These are phyloP conservation scores for Coemansia sp. DNA, from an alignment of 192 early-diverging fungal genomes.

Conservation along the genomic window DNA sequence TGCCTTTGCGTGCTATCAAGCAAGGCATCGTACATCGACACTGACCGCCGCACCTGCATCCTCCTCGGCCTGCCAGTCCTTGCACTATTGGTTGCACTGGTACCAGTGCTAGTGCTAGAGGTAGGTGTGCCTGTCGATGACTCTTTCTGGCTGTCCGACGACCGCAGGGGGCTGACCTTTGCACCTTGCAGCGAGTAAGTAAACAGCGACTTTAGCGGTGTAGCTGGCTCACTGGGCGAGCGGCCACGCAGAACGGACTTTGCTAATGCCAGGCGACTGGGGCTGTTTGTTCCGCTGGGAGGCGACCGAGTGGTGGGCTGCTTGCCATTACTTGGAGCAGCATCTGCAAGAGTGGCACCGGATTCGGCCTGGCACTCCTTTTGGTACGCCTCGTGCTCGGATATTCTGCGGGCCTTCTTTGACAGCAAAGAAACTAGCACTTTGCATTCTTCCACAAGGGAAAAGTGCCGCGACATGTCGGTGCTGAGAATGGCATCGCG, in stretches of 20 bases:
- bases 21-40: constrained; percentile 48
- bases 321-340: neutral
- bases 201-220: constrained; percentile 13
- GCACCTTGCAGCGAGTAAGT: constrained; percentile 6
- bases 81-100: neutral
- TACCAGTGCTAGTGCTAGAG: neutral
- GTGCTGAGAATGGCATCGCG: constrained; percentile 77
- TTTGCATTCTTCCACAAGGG: constrained; percentile 57
- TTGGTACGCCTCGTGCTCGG: constrained; percentile 32
- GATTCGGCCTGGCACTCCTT: constrained; percentile 13
- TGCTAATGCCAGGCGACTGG: neutral
- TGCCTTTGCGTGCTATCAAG: constrained; percentile 61
- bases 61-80: constrained; percentile 17
- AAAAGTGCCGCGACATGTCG: constrained; percentile 90
- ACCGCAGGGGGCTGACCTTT: constrained; percentile 3
- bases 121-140: neutral
- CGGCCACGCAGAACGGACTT: constrained; percentile 14
- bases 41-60: constrained; percentile 39
- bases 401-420: constrained; percentile 42
- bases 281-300: neutral
- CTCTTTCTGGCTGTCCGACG: neutral
- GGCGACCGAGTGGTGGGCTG: neutral
- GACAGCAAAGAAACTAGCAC: constrained; percentile 39
- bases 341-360: neutral
- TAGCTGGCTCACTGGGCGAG: constrained; percentile 39